These are phyloP conservation scores for Mycena capillaripes DNA, from an alignment of 768 basidiomycete genomes.

Conservation along the genomic window DNA sequence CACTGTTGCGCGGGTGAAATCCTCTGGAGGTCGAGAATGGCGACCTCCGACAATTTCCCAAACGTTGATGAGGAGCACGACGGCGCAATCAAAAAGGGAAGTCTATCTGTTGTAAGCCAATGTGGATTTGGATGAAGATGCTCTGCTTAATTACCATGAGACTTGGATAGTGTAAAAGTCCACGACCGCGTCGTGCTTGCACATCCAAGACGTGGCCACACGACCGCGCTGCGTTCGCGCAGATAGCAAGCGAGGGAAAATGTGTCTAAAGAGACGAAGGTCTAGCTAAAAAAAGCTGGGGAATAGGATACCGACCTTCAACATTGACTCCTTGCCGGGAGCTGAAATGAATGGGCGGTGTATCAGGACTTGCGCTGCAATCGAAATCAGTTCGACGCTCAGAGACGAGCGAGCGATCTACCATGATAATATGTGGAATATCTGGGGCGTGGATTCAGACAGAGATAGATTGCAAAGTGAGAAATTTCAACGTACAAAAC, in stretches of 20 bases:
- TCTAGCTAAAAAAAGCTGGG: not conserved
- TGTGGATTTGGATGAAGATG: not conserved
- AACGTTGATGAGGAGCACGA: constrained; percentile 59
- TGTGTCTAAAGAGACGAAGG: constrained; percentile 59
- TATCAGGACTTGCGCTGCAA: constrained; percentile 22
- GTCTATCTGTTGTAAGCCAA: constrained; percentile 22
- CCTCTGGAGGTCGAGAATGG: constrained; percentile 30
- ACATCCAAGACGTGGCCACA: constrained; percentile 64
- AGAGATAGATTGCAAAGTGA: not conserved
- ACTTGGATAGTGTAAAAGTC: constrained; percentile 23
- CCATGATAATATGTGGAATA: constrained; percentile 27
- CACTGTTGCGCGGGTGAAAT: constrained; percentile 48
- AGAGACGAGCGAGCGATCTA: not conserved
- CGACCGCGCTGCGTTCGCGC: constrained; percentile 57
- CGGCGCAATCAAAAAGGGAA: constrained; percentile 51
- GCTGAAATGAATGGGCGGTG: constrained; percentile 28
- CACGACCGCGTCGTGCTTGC: too few relatives aligned
- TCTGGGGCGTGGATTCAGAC: not conserved
- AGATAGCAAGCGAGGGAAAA: constrained; percentile 18
- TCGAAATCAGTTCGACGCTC: not conserved
- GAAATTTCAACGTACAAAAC: not conserved
- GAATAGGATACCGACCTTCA: not conserved
- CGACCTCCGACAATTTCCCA: constrained; percentile 53
- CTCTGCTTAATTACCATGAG: constrained; percentile 24
- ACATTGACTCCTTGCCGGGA: not conserved